These are phyloP conservation scores for Terfezia boudieri DNA, from an alignment of 495 filamentous ascomycete species.

Conservation along the genomic window DNA sequence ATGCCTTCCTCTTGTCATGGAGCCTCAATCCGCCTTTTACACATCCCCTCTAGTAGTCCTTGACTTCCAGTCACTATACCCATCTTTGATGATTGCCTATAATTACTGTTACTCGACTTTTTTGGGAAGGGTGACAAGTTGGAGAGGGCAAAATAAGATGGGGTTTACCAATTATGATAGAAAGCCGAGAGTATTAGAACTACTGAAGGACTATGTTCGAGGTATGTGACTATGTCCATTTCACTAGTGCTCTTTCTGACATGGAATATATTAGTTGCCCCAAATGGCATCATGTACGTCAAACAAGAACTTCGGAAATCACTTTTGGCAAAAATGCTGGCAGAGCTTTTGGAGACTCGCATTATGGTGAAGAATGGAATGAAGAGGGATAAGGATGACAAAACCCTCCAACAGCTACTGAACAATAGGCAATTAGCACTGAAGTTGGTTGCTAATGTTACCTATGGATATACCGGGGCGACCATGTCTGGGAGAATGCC, in stretches of 20 bases:
- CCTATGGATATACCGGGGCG: conserved; percentile 92
- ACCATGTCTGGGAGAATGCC: conserved; percentile 94
- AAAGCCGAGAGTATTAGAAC: conserved; percentile 46
- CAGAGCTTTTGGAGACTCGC: conserved; percentile 85
- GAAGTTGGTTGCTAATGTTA: conserved; percentile 96
- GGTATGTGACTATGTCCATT: conserved; percentile 2
- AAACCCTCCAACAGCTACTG: conserved; percentile 58
- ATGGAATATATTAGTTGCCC: conserved; percentile 36
- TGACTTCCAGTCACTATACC: conserved; percentile 92
- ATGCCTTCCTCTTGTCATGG: conserved; percentile 91
- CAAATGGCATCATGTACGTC: conserved; percentile 90
- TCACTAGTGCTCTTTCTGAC: background rate
- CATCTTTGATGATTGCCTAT: conserved; percentile 96
- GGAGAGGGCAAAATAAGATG: conserved; percentile 87
- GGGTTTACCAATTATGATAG: conserved; percentile 71
- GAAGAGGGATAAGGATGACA: conserved; percentile 86
- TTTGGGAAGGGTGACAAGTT: conserved; percentile 58
- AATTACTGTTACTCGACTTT: conserved; percentile 99
- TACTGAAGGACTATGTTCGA: conserved; percentile 73
- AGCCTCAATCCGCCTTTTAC: conserved; percentile 89
- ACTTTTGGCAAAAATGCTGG: conserved; percentile 84
- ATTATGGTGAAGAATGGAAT: conserved; percentile 97
- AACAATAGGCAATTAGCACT: conserved; percentile 88
- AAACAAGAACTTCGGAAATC: conserved; percentile 72
- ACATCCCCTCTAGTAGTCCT: conserved; percentile 71